phyloP scores from a whole-genome alignment of 345 rosid genomes.

The Balakata baccata region DNA sequence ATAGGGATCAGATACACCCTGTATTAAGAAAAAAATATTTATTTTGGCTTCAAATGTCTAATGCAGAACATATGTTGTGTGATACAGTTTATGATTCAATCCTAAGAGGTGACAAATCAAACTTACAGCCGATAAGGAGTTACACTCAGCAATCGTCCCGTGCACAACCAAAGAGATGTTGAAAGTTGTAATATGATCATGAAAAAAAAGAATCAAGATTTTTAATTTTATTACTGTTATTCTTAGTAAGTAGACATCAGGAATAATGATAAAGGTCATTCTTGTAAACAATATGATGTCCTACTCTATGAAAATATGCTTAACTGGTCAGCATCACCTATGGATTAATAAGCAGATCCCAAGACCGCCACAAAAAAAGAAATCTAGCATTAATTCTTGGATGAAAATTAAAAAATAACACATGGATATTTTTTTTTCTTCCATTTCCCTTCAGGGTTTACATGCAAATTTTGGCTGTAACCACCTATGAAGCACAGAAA shows the following conservation, averaged over 20 bases:
- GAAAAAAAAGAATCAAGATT: background rate
- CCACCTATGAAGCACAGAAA: too few species aligned
- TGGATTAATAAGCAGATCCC: background rate
- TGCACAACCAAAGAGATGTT: constrained; percentile 78
- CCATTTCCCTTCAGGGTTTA: background rate
- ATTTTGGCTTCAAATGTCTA: background rate
- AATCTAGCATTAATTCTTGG: background rate
- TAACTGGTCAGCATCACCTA: background rate
- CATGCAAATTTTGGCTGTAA: background rate
- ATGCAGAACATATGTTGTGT: background rate
- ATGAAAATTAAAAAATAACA: background rate
- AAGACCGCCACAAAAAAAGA: background rate
- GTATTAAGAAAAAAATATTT: constrained; percentile 17
- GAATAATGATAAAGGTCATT: too few species aligned
- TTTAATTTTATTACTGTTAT: background rate
- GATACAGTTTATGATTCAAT: background rate
- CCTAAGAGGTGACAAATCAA: constrained; percentile 6
- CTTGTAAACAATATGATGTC: background rate
- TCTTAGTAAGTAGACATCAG: background rate
- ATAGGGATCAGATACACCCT: constrained; percentile 73
- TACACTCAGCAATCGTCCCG: constrained; percentile 77
- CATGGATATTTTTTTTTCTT: background rate
- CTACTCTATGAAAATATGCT: background rate
- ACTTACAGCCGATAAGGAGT: constrained; percentile 40
- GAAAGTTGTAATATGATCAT: constrained; percentile 70